phyloP scores from a whole-genome alignment of 2,329 filamentous ascomycete genomes.

The Claviceps quebecensis region DNA sequence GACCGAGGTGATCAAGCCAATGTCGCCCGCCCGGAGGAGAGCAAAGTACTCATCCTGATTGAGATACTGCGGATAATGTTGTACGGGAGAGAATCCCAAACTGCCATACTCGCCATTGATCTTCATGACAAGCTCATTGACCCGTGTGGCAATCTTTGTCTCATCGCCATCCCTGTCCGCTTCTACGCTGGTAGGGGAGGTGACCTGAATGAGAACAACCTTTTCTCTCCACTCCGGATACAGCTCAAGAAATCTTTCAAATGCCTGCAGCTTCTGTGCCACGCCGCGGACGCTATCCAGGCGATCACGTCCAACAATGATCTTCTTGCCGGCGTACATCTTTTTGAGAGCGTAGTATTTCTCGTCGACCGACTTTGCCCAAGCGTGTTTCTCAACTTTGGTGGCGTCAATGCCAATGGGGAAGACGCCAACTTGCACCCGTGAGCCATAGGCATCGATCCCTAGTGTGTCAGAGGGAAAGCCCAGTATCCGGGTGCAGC shows the following conservation, averaged over 20 bases:
- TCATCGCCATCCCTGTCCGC: constrained; percentile 64
- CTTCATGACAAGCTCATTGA: constrained; percentile 77
- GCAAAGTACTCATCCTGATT: constrained; percentile 87
- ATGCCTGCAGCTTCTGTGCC: constrained; percentile 89
- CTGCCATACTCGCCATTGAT: constrained; percentile 89
- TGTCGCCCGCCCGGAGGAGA: constrained; percentile 76
- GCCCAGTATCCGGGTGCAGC: constrained; percentile 81
- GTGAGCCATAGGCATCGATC: constrained; percentile 76
- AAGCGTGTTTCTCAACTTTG: constrained; percentile 62
- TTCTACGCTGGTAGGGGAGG: constrained; percentile 69
- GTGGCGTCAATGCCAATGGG: constrained; percentile 89
- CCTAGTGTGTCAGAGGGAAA: constrained; percentile 76
- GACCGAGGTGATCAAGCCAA: constrained; percentile 88
- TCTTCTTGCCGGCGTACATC: constrained; percentile 77
- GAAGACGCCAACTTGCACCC: constrained; percentile 84
- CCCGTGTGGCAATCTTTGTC: constrained; percentile 72
- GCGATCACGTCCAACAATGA: constrained; percentile 90
- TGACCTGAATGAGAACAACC: constrained; percentile 90
- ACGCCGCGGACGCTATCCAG: constrained; percentile 86
- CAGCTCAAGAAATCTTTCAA: constrained; percentile 78
- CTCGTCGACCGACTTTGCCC: constrained; percentile 53
- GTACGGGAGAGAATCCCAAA: constrained; percentile 76
- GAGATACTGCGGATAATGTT: constrained; percentile 90
- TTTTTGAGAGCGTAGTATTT: constrained; percentile 60
- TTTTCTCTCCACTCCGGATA: constrained; percentile 87